Base-by-base conservation (phyloP, 108 stramenopile species). In the Stephanodiscus minutulus region DNA sequence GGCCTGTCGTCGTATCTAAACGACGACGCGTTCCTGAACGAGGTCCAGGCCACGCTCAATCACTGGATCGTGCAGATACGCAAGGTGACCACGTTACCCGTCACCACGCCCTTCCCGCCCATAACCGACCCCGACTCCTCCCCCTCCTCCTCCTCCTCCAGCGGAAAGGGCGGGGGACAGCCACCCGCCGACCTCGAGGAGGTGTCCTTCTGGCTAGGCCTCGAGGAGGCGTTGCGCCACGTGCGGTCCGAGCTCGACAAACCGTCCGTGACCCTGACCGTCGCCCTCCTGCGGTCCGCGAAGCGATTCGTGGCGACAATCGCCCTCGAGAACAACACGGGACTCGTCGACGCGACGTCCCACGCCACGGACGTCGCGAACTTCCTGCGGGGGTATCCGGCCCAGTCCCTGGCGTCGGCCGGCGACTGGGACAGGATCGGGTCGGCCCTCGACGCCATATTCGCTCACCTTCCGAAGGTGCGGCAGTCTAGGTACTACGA, bases 231-330 rank as follows among this genome's bases (percentile, higher is more conserved):
- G 61, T 55, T 94, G 64, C 52, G 64, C 13, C 52, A 82, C 49
- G 81, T 94, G 35, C 88, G 86, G 53, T 63, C 63, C 7, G 87
- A 91, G 60, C 66, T 94, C 48, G 20, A 72, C 7, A 77, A 77
- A 52, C 91, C 94, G 1, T 72, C 64, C 7, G 87, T 90, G 8
- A 57, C 70, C 36, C 64, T 90, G 0, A 95, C 94, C 7, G 36
- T 91, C 21, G 76, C 86, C 1, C 68, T 98, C 55, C 77, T 98
- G 43, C 91, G 95, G 61, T 87, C 88, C 44, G 91, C 89, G 36
- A 90, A 90, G 71, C 86, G 94, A 13, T 95, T 97, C 68, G 85
- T 97, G 2, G 94, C 96, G n/a, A 94, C 94, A 0, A 85, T 93
- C 27, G 94, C 95, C 15, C 73, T 98, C 46, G 92, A 97, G 70